These are phyloP conservation scores for Trametes hirsuta DNA, from an alignment of 1,284 basidiomycete species.

Conservation along the genomic window DNA sequence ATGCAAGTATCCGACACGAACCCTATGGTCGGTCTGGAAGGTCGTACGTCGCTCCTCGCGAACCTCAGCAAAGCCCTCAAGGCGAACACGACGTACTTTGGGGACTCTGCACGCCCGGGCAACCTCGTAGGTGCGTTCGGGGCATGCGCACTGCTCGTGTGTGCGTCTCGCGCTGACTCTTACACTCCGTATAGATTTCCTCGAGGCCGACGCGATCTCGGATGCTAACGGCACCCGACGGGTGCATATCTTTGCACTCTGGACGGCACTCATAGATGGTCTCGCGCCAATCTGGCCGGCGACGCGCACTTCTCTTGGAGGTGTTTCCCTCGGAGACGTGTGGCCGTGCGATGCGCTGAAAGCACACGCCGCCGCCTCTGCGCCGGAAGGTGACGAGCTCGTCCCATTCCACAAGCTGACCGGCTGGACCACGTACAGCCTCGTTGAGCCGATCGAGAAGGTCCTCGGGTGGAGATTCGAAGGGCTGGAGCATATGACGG, in stretches of 20 bases:
- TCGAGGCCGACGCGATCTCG: conserved; percentile 55
- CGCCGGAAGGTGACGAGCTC: conserved; percentile 61
- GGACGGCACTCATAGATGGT: conserved; percentile 83
- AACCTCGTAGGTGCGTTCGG: conserved; percentile 70
- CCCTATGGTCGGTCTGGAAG: conserved; percentile 90
- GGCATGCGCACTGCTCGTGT: not conserved
- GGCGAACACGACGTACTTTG: conserved; percentile 69
- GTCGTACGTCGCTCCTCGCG: conserved; percentile 77
- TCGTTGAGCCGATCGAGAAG: conserved; percentile 83
- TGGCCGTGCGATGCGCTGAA: conserved; percentile 79
- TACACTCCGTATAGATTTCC: conserved; percentile 59
- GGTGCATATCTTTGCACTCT: conserved; percentile 73
- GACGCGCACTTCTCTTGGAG: conserved; percentile 69
- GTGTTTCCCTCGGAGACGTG: conserved; percentile 82
- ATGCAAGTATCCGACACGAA: conserved; percentile 85
- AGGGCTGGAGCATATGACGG: conserved; percentile 80
- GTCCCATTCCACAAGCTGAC: conserved; percentile 97
- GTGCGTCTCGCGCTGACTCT: not conserved
- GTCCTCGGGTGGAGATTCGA: conserved; percentile 78
- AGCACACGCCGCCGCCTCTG: conserved; percentile 17
- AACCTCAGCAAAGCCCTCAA: conserved; percentile 75
- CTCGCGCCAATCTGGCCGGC: conserved; percentile 89
- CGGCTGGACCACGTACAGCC: conserved; percentile 90
- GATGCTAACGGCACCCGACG: conserved; percentile 40
- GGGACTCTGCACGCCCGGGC: conserved; percentile 74